These are phyloP conservation scores for Kwoniella shandongensis DNA, from an alignment of 768 basidiomycete genomes.

Conservation along the genomic window DNA sequence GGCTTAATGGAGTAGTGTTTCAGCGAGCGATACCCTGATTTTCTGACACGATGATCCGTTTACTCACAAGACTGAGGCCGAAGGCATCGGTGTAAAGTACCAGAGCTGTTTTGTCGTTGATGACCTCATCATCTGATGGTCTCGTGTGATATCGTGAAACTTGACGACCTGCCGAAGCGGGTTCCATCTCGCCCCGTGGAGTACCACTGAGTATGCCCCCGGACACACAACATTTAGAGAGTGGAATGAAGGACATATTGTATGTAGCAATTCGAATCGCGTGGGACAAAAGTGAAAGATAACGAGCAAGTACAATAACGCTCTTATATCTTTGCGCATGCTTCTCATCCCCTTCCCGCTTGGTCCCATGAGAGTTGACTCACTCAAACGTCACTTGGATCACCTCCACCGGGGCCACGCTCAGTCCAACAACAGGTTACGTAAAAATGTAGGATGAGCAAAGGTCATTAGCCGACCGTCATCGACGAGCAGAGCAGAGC, in stretches of 20 bases:
- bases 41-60: neutral
- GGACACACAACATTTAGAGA: conserved; percentile 32
- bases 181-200: conserved; percentile 25
- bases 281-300: neutral
- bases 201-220: conserved; percentile 22
- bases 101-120: conserved; percentile 24
- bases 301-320: neutral
- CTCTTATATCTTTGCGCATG: too few relatives aligned
- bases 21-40: neutral
- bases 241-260: conserved; percentile 30
- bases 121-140: conserved; percentile 19
- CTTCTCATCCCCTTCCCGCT: too few relatives aligned
- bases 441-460: neutral
- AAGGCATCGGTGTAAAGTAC: conserved; percentile 31
- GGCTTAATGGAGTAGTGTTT: conserved; percentile 13
- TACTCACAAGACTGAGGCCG: conserved; percentile 28
- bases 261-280: neutral
- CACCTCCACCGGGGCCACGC: neutral
- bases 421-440: neutral
- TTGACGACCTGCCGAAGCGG: neutral
- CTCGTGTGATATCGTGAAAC: conserved; percentile 34
- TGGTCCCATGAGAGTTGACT: too few relatives aligned
- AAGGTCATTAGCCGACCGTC: neutral
- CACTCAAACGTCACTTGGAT: too few relatives aligned
- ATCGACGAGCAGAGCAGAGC: too few relatives aligned